phyloP scores from a whole-genome alignment of 192 early-diverging fungal species.

The Kappamyces sp. region DNA sequence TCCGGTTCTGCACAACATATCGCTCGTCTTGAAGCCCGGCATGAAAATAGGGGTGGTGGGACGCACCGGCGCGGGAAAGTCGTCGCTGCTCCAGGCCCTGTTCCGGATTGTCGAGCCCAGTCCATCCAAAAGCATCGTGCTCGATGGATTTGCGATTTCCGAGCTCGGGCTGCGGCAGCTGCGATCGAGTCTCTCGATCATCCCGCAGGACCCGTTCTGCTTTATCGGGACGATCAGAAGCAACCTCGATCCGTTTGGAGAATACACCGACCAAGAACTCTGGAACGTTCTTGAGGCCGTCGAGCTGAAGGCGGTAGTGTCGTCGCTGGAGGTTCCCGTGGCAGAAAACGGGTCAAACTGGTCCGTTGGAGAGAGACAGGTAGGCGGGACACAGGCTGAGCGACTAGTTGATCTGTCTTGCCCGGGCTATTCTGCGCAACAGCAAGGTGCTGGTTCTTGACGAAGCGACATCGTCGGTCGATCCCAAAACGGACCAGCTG shows the following conservation, averaged over 20 bases:
- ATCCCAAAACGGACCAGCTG: conserved; percentile 35
- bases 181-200: conserved; percentile 46
- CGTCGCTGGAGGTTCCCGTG: conserved; percentile 34
- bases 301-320: conserved; percentile 60
- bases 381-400: not conserved
- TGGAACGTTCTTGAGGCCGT: conserved; percentile 69
- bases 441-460: conserved; percentile 40
- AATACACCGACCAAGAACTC: conserved; percentile 56
- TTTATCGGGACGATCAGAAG: conserved; percentile 64
- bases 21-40: conserved; percentile 50
- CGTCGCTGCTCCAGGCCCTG: conserved; percentile 41
- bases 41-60: conserved; percentile 79
- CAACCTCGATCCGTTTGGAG: conserved; percentile 67
- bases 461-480: conserved; percentile 43
- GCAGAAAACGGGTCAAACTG: conserved; percentile 70
- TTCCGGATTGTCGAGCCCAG: conserved; percentile 20
- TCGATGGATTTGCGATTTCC: conserved; percentile 66
- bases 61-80: conserved; percentile 69
- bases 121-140: conserved; percentile 17
- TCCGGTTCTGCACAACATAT: conserved; percentile 46
- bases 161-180: conserved; percentile 53
- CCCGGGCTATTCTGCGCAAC: conserved; percentile 60
- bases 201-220: conserved; percentile 62
- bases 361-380: conserved; percentile 68
- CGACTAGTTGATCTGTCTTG: conserved; percentile 66